phyloP scores from a whole-genome alignment of 805 yeast species.

The Metschnikowia cerradonensis region DNA sequence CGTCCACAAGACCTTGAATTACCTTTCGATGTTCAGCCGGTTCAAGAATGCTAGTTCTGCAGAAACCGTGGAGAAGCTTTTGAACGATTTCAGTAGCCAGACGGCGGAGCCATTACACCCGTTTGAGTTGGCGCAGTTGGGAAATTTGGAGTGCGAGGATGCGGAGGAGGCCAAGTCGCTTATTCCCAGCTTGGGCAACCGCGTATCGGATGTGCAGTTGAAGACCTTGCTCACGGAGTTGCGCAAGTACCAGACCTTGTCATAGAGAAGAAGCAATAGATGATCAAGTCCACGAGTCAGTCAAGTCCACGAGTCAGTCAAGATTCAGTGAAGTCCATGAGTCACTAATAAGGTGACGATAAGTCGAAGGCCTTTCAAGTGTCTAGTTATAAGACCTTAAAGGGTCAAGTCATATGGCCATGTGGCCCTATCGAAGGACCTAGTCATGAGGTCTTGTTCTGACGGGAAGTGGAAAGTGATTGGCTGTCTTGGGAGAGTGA shows the following conservation, averaged over 20 bases:
- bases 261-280: conserved; percentile 13
- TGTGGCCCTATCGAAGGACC: too few relatives aligned
- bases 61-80: conserved; percentile 84
- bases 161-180: conserved; percentile 95
- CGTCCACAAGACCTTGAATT: conserved; percentile 85
- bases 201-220: conserved; percentile 81
- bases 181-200: conserved; percentile 79
- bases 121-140: conserved; percentile 89
- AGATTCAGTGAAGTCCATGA: too few relatives aligned
- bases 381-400: too few relatives aligned
- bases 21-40: conserved; percentile 78
- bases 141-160: conserved; percentile 90
- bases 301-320: too few relatives aligned
- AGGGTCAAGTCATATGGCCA: too few relatives aligned
- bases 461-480: too few relatives aligned
- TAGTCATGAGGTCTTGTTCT: too few relatives aligned
- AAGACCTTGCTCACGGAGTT: conserved; percentile 86
- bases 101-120: conserved; percentile 71
- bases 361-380: too few relatives aligned
- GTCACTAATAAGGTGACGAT: too few relatives aligned
- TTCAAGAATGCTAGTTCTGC: conserved; percentile 91
- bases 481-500: too few relatives aligned
- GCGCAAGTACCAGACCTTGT: conserved; percentile 50
- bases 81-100: conserved; percentile 58
- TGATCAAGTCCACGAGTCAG: too few relatives aligned